phyloP scores from a whole-genome alignment of 2,329 filamentous ascomycete species.

The Sarocladium brachiariae region DNA sequence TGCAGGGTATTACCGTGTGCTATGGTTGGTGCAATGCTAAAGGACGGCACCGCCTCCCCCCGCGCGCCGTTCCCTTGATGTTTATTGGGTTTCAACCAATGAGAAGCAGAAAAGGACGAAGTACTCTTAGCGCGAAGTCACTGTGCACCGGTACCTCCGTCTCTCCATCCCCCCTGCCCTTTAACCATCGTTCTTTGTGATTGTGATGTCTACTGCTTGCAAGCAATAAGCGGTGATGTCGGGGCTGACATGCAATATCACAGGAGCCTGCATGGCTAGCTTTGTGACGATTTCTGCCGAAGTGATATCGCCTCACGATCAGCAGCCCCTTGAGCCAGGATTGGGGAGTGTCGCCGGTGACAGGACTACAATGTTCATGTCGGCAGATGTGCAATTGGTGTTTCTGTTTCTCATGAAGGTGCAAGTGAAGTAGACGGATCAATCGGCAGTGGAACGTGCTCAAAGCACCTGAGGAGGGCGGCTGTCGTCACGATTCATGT shows the following conservation, averaged over 20 bases:
- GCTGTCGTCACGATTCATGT: background rate
- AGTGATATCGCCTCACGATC: constrained; percentile 6
- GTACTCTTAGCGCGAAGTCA: background rate
- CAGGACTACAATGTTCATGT: background rate
- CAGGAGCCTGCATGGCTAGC: background rate
- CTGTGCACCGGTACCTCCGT: background rate
- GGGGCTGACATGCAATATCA: constrained; percentile 2
- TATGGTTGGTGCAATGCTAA: constrained; percentile 10
- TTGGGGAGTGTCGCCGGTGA: background rate
- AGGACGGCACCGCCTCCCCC: background rate
- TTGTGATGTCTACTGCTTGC: background rate
- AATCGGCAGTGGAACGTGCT: background rate
- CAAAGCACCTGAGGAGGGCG: background rate
- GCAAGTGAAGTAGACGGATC: constrained; percentile 2
- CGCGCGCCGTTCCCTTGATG: constrained; percentile 2
- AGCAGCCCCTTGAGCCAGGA: background rate
- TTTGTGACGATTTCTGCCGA: background rate
- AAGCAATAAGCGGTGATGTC: background rate
- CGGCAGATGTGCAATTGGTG: background rate
- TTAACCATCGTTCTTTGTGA: background rate
- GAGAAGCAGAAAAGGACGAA: background rate
- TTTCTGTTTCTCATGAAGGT: background rate
- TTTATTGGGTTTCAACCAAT: constrained; percentile 3
- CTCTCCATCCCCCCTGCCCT: background rate
- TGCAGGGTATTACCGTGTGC: background rate